phyloP scores from a whole-genome alignment of 441 rosid genomes.

The Brassica balearica region DNA sequence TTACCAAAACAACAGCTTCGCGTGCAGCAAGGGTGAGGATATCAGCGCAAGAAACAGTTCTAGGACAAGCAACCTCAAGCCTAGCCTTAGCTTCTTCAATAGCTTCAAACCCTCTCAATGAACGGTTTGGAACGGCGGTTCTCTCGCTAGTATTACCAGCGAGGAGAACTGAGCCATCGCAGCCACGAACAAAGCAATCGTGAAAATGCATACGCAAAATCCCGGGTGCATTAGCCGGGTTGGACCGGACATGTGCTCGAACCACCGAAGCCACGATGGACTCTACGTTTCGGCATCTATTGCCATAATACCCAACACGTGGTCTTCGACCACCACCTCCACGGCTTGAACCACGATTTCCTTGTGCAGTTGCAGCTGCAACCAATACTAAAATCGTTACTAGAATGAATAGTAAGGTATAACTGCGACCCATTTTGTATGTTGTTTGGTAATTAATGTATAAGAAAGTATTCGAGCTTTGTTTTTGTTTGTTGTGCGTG shows the following conservation, averaged over 20 bases:
- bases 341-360: constrained; percentile 34
- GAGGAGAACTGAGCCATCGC: constrained; percentile 67
- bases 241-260: constrained; percentile 45
- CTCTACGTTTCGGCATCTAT: constrained; percentile 45
- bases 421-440: constrained; percentile 34
- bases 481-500: constrained; percentile 31
- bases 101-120: constrained; percentile 54
- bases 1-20: constrained; percentile 65
- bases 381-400: constrained; percentile 19
- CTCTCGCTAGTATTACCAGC: constrained; percentile 45
- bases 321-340: constrained; percentile 36
- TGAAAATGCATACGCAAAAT: constrained; percentile 69
- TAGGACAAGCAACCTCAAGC: constrained; percentile 60
- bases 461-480: constrained; percentile 26
- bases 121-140: constrained; percentile 53
- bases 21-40: constrained; percentile 73
- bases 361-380: constrained; percentile 31
- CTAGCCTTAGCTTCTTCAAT: constrained; percentile 53
- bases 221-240: constrained; percentile 57
- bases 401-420: constrained; percentile 11
- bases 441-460: not conserved
- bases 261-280: constrained; percentile 53
- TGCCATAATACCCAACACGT: constrained; percentile 32
- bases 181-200: constrained; percentile 69
- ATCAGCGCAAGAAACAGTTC: constrained; percentile 72